Percentiles rank a stretch among this genome's conserved stretches.
Conservation (phyloP, 2,329 filamentous ascomycete genomes). For the Colletotrichum godetiae region DNA sequence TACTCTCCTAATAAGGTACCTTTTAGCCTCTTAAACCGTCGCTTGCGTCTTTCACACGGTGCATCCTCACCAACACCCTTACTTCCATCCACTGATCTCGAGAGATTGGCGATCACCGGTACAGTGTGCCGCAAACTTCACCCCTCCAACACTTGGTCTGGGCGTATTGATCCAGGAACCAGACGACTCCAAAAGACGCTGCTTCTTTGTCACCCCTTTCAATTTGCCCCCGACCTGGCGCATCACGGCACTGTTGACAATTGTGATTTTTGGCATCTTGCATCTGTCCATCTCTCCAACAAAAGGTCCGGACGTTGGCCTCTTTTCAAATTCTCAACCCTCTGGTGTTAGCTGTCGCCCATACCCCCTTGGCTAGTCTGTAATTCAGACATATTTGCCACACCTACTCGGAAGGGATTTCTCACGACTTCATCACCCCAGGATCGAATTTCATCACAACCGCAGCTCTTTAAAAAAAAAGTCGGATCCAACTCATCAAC, state of each 20-base stretch:
- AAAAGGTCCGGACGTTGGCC: no score
- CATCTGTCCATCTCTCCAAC: background rate
- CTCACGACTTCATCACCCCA: background rate
- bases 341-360: no score
- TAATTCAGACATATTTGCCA: background rate
- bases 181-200: background rate
- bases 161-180: background rate
- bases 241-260: background rate
- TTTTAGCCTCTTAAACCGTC: background rate
- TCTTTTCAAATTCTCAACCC: background rate
- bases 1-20: background rate
- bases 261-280: background rate
- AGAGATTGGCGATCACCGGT: background rate
- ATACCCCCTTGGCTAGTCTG: background rate
- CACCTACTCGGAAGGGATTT: background rate
- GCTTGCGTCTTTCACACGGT: background rate
- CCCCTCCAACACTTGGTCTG: background rate
- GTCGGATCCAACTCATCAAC: background rate
- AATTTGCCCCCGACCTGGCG: conserved; percentile 1
- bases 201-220: conserved; percentile 12
- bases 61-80: background rate
- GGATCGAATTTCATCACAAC: background rate
- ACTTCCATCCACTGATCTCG: background rate
- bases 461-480: background rate
- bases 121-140: conserved; percentile 3